Conservation (phyloP, 768 basidiomycete genomes). For the Lentinula detonsa region DNA sequence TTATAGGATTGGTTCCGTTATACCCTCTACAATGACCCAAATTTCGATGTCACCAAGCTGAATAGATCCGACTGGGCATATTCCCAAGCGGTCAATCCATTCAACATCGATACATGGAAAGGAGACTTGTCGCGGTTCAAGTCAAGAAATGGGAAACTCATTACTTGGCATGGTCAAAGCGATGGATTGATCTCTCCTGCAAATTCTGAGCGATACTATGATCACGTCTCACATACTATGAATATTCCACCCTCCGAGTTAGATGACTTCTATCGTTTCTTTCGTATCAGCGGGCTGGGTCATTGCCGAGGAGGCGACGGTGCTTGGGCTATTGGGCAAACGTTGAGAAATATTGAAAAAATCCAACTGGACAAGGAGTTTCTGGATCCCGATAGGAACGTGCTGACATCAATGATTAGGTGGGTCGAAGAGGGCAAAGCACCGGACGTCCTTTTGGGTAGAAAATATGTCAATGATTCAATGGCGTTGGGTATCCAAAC, state of each 20-base stretch:
- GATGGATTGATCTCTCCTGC: constrained; percentile 13
- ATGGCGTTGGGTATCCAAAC: background rate
- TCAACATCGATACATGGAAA: constrained; percentile 9
- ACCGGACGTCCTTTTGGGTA: constrained; percentile 1
- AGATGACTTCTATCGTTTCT: constrained; percentile 18
- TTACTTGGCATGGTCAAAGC: constrained; percentile 14
- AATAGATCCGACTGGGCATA: background rate
- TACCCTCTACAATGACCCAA: constrained; percentile 2
- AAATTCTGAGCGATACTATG: constrained; percentile 12
- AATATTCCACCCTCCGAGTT: constrained; percentile 6
- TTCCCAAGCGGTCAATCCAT: background rate
- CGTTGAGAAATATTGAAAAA: background rate
- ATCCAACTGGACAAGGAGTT: background rate
- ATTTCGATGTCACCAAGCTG: constrained; percentile 1
- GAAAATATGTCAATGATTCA: constrained; percentile 1
- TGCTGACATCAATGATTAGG: constrained; percentile 3
- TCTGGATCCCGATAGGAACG: background rate
- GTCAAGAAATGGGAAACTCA: constrained; percentile 13
- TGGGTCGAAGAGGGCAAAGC: constrained; percentile 7
- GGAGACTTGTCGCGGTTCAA: constrained; percentile 11
- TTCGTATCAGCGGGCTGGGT: constrained; percentile 15
- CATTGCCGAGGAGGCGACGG: constrained; percentile 14
- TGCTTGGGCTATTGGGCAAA: constrained; percentile 12
- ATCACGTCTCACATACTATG: constrained; percentile 14
- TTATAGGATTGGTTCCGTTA: constrained; percentile 8